Percentiles rank a stretch among this genome's conserved stretches.
phyloP scores from a whole-genome alignment of 2,329 filamentous ascomycete genomes.

The Scortechinia acanthostroma region DNA sequence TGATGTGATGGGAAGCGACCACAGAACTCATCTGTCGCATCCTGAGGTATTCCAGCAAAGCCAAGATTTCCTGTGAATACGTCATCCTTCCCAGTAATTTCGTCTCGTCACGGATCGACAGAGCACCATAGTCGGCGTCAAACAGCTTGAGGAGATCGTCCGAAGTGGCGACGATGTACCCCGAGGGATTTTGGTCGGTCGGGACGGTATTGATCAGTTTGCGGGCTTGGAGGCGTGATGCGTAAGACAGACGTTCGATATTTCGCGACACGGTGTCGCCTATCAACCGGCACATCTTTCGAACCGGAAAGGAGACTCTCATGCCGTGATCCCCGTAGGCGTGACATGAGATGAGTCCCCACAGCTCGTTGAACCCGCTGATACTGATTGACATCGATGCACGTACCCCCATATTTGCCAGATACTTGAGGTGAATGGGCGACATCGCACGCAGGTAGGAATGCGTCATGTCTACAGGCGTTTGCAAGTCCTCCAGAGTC shows the following conservation, averaged over 20 bases:
- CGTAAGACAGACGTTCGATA: constrained; percentile 81
- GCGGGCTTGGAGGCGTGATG: constrained; percentile 74
- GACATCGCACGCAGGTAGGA: constrained; percentile 84
- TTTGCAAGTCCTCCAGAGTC: constrained; percentile 64
- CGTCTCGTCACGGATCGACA: constrained; percentile 82
- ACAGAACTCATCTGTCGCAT: constrained; percentile 72
- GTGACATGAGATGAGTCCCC: constrained; percentile 84
- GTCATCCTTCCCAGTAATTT: constrained; percentile 73
- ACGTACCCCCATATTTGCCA: constrained; percentile 82
- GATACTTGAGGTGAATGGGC: constrained; percentile 80
- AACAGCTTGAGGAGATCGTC: constrained; percentile 80
- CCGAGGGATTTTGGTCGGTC: constrained; percentile 74
- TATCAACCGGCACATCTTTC: constrained; percentile 84
- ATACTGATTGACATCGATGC: constrained; percentile 93
- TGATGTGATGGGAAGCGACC: constrained; percentile 70
- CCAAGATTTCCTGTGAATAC: constrained; percentile 75
- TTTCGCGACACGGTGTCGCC: constrained; percentile 81
- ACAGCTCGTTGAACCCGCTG: constrained; percentile 76
- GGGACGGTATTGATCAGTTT: constrained; percentile 87
- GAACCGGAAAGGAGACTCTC: constrained; percentile 85
- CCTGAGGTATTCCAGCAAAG: constrained; percentile 76
- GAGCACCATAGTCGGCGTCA: constrained; percentile 76
- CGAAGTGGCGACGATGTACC: constrained; percentile 84
- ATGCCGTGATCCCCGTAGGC: constrained; percentile 71
- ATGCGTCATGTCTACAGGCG: constrained; percentile 75